Percentiles rank a stretch among this genome's conserved stretches.
These are phyloP conservation scores for Alternaria atra DNA, from an alignment of 2,329 filamentous ascomycete species.

Conservation along the genomic window DNA sequence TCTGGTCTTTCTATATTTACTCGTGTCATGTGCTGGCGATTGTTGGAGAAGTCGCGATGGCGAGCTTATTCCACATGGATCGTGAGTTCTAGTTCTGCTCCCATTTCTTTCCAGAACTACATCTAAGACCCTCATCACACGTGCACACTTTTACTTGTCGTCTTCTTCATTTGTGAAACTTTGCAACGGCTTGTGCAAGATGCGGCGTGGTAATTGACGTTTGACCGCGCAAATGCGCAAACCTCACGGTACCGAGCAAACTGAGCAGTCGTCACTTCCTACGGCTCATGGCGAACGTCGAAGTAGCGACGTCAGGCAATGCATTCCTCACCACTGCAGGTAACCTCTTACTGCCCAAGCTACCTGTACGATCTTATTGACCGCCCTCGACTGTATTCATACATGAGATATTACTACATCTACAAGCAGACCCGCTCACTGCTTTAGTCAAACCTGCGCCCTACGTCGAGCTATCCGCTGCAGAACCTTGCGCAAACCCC, in stretches of 20 bases:
- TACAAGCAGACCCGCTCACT: not conserved
- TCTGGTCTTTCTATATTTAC: not conserved
- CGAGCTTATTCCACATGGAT: not conserved
- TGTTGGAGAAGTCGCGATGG: not conserved
- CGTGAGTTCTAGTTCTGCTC: not conserved
- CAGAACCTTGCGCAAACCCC: not conserved
- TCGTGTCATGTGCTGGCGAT: not conserved
- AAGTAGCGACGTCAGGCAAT: not conserved
- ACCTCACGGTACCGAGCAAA: slow-evolving; percentile 11
- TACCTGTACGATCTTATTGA: not conserved
- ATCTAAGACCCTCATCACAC: not conserved
- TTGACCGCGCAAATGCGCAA: slow-evolving; percentile 28
- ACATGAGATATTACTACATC: not conserved
- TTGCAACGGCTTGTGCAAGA: not conserved
- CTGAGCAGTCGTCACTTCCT: slow-evolving; percentile 11
- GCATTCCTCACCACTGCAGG: not conserved
- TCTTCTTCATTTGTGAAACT: not conserved
- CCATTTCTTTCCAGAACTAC: not conserved
- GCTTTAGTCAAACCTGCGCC: not conserved
- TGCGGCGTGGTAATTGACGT: not conserved
- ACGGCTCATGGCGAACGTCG: not conserved
- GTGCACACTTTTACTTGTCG: not conserved
- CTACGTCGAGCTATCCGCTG: not conserved
- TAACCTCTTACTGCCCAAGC: not conserved
- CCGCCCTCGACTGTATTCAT: not conserved